Evolutionary conservation across 129 eudicot genomes (phyloP).

Genomic region (Arctium minus): DNA sequence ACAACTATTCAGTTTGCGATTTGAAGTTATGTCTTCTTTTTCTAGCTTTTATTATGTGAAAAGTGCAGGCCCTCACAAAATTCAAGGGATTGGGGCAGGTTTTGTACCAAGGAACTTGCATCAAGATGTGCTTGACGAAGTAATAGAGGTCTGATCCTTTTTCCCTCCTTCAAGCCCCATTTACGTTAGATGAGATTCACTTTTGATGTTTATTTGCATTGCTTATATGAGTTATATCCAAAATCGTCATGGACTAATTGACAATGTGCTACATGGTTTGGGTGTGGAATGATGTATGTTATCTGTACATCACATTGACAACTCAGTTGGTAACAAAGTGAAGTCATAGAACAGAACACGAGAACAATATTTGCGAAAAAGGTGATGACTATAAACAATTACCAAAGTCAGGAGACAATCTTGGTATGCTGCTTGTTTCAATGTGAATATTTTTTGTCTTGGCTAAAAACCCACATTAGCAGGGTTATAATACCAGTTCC

Average conservation of each 20-base stretch:
- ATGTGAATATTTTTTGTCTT: too few species aligned
- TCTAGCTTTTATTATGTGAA: slow-evolving; percentile 45
- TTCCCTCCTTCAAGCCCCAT: neutral
- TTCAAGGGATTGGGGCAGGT: slow-evolving; percentile 99
- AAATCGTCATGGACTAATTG: neutral
- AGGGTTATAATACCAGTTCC: too few species aligned
- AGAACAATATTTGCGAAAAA: neutral
- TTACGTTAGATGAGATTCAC: neutral
- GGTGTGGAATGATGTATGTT: neutral
- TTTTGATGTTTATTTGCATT: neutral
- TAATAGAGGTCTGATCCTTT: slow-evolving; percentile 62
- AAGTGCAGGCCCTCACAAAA: slow-evolving; percentile 99
- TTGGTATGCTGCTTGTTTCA: too few species aligned
- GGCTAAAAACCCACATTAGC: neutral
- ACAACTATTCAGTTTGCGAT: slow-evolving; percentile 5
- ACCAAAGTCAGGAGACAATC: too few species aligned
- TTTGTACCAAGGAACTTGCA: slow-evolving; percentile 87
- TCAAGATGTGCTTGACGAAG: slow-evolving; percentile 88
- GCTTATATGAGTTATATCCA: neutral
- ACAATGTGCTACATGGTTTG: neutral
- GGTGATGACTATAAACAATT: neutral
- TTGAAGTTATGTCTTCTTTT: slow-evolving; percentile 18
- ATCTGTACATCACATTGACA: neutral
- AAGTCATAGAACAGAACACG: slow-evolving; percentile 7
- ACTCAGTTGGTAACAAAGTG: slow-evolving; percentile 7